Conservation (phyloP, 371 early-diverging fungal genomes). For the Circinella umbellata region DNA sequence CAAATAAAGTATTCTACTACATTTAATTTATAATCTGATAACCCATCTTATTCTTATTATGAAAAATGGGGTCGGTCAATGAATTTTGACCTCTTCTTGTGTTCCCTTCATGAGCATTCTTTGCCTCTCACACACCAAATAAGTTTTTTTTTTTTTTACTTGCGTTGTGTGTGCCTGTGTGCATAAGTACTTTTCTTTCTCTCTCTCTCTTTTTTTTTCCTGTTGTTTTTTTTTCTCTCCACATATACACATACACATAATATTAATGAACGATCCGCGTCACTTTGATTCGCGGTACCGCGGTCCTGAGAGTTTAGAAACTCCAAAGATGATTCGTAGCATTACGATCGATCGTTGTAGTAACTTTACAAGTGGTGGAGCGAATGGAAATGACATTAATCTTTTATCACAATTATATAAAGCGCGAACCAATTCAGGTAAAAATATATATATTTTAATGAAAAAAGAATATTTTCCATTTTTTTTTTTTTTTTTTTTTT, state of each 20-base stretch:
- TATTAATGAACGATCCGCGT: conserved; percentile 21
- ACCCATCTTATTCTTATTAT: no score
- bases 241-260: no score
- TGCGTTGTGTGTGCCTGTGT: no score
- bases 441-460: neutral
- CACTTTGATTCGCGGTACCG: conserved; percentile 23
- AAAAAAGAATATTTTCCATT: no score
- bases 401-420: conserved; percentile 52
- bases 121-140: no score
- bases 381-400: conserved; percentile 55
- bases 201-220: neutral
- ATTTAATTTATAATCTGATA: no score
- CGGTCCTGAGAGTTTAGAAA: conserved; percentile 35
- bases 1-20: no score
- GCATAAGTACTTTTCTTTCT: no score
- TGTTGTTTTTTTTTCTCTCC: neutral
- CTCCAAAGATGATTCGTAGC: conserved; percentile 47
- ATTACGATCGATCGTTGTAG: conserved; percentile 54
- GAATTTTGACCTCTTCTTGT: no score
- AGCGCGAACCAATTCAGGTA: conserved; percentile 51
- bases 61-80: no score
- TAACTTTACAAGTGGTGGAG: conserved; percentile 51
- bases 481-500: neutral
- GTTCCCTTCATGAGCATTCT: no score
- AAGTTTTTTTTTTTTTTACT: no score